Conservation (phyloP, 2,329 filamentous ascomycete species). For the Colletotrichum costaricense region DNA sequence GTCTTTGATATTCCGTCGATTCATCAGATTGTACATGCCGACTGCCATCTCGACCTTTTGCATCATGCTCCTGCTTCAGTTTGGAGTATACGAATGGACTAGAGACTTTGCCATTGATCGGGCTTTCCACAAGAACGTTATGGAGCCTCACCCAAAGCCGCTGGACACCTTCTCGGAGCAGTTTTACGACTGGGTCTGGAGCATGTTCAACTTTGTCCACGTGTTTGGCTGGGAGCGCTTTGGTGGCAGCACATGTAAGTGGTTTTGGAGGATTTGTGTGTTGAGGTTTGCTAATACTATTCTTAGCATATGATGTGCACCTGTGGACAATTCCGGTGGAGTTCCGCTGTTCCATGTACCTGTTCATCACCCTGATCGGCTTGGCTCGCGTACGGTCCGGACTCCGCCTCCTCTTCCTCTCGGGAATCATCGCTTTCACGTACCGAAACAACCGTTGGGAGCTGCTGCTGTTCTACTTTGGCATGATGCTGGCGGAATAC, state of each 20-base stretch:
- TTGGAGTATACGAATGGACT: constrained; percentile 61
- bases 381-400: constrained; percentile 57
- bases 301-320: constrained; percentile 63
- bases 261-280: constrained; percentile 11
- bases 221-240: constrained; percentile 62
- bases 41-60: constrained; percentile 62
- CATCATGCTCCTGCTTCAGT: constrained; percentile 55
- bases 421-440: constrained; percentile 54
- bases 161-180: constrained; percentile 52
- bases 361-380: constrained; percentile 65
- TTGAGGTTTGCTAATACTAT: constrained; percentile 38
- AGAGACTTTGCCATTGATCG: constrained; percentile 57
- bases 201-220: constrained; percentile 62
- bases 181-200: constrained; percentile 56
- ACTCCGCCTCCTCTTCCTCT: constrained; percentile 56
- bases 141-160: constrained; percentile 58
- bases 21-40: constrained; percentile 63
- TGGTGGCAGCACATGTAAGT: constrained; percentile 57
- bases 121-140: constrained; percentile 58
- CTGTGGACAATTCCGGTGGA: constrained; percentile 74
- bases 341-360: constrained; percentile 67
- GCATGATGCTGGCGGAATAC: constrained; percentile 66
- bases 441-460: constrained; percentile 65
- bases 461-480: constrained; percentile 58
- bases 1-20: constrained; percentile 63